Evolutionary conservation across 2,329 filamentous ascomycete genomes (phyloP).

Genomic region (Monosporascus sp.): DNA sequence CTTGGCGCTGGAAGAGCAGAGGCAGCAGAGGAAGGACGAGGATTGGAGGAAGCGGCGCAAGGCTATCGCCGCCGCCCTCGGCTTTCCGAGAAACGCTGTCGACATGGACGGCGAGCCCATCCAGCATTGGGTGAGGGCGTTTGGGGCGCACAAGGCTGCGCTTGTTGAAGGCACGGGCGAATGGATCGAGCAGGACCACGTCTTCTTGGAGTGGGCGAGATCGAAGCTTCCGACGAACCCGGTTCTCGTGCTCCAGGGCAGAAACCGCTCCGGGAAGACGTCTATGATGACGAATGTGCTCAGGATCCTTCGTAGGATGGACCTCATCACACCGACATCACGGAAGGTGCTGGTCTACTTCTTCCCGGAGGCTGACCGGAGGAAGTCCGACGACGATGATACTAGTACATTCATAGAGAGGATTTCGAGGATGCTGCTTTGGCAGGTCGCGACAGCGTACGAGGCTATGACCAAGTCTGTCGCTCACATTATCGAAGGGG

Average conservation of each 20-base stretch:
- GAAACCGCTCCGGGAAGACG: slow-evolving; percentile 27
- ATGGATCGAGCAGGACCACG: slow-evolving; percentile 19
- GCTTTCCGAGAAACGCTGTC: slow-evolving; percentile 21
- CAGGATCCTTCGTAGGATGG: slow-evolving; percentile 19
- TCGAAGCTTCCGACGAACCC: slow-evolving; percentile 14
- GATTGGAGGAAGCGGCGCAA: slow-evolving; percentile 26
- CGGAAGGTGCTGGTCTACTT: slow-evolving; percentile 24
- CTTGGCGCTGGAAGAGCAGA: slow-evolving; percentile 24
- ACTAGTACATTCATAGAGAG: slow-evolving; percentile 14
- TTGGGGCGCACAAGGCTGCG: slow-evolving; percentile 23
- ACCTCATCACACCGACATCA: slow-evolving; percentile 15
- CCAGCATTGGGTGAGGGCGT: slow-evolving; percentile 24
- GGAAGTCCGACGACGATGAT: slow-evolving; percentile 24
- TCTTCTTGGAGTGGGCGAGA: slow-evolving; percentile 19
- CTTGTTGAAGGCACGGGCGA: slow-evolving; percentile 25
- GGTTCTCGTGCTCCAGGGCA: slow-evolving; percentile 23
- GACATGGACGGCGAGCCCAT: slow-evolving; percentile 25
- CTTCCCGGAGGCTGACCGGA: slow-evolving; percentile 25
- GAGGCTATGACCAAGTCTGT: slow-evolving; percentile 29
- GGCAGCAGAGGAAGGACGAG: slow-evolving; percentile 25
- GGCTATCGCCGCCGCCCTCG: slow-evolving; percentile 22
- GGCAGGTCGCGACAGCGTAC: slow-evolving; percentile 28
- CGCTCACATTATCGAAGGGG: slow-evolving; percentile 20
- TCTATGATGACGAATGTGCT: slow-evolving; percentile 28
- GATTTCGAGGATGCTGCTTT: slow-evolving; percentile 24